Evolutionary conservation across 148 eudicot species (phyloP).

Genomic region (Cornus controversa): DNA sequence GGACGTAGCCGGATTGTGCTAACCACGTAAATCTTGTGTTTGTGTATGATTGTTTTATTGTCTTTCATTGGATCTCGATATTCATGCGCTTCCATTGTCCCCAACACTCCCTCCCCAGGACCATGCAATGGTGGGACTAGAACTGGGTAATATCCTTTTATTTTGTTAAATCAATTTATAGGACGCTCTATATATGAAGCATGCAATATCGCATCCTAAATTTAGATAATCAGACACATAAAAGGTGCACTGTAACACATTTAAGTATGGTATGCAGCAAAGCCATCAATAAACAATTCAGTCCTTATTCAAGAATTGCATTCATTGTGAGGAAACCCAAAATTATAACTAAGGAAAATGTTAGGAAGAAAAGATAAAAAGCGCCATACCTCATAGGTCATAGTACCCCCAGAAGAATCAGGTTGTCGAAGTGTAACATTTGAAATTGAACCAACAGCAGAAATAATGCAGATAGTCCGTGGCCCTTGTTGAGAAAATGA

Average conservation of each 20-base stretch:
- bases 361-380: not conserved
- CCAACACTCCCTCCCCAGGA: no score
- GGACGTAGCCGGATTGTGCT: no score
- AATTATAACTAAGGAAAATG: not conserved
- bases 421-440: slow-evolving; percentile 49
- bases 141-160: no score
- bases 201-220: not conserved
- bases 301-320: not conserved
- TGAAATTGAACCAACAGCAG: slow-evolving; percentile 50
- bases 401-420: slow-evolving; percentile 53
- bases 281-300: not conserved
- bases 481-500: slow-evolving; percentile 56
- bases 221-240: not conserved
- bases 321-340: not conserved
- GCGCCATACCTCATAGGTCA: slow-evolving; percentile 51
- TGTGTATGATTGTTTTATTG: no score
- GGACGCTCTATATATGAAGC: not conserved
- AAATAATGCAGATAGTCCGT: slow-evolving; percentile 50
- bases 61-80: no score
- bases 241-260: not conserved
- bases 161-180: not conserved
- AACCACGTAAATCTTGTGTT: no score
- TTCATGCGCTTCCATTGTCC: no score
- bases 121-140: no score
- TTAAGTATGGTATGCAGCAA: not conserved